Percentiles rank a stretch among this genome's conserved stretches.
Evolutionary conservation across 768 basidiomycete species (phyloP).

Genomic region (Tulasnella sp.): DNA sequence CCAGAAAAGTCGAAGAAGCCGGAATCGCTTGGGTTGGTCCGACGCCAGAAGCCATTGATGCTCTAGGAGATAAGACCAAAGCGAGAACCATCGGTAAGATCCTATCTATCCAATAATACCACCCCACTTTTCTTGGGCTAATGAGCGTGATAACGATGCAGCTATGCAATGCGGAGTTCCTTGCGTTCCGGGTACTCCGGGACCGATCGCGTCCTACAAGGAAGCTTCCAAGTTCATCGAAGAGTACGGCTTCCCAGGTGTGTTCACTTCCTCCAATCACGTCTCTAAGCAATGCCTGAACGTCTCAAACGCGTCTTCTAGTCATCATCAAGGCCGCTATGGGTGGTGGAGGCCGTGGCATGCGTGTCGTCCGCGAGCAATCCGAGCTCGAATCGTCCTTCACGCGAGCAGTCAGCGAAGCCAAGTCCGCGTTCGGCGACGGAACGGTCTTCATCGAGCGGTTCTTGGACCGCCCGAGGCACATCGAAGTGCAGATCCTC

Average conservation of each 20-base stretch:
- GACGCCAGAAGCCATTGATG: constrained; percentile 93
- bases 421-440: constrained; percentile 95
- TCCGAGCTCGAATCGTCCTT: constrained; percentile 88
- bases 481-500: constrained; percentile 96
- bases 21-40: constrained; percentile 98
- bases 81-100: constrained; percentile 76
- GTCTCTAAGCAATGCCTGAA: not conserved
- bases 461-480: constrained; percentile 93
- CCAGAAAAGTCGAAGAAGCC: constrained; percentile 96
- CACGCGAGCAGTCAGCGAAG: constrained; percentile 91
- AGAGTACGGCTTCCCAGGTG: constrained; percentile 93
- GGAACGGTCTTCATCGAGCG: constrained; percentile 99
- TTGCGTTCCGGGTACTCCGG: constrained; percentile 98
- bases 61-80: constrained; percentile 98
- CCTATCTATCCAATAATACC: not conserved
- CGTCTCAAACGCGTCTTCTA: constrained; percentile 42
- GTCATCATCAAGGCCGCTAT: constrained; percentile 99
- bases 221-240: constrained; percentile 89
- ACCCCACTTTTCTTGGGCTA: not conserved
- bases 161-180: constrained; percentile 92
- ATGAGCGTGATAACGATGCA: constrained; percentile 42
- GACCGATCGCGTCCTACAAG: constrained; percentile 76
- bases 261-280: not conserved
- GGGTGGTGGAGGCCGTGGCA: constrained; percentile 98
- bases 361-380: constrained; percentile 97